Evolutionary conservation across 2,329 filamentous ascomycete genomes (phyloP).

Genomic region (Phyllosticta paracitricarpa): DNA sequence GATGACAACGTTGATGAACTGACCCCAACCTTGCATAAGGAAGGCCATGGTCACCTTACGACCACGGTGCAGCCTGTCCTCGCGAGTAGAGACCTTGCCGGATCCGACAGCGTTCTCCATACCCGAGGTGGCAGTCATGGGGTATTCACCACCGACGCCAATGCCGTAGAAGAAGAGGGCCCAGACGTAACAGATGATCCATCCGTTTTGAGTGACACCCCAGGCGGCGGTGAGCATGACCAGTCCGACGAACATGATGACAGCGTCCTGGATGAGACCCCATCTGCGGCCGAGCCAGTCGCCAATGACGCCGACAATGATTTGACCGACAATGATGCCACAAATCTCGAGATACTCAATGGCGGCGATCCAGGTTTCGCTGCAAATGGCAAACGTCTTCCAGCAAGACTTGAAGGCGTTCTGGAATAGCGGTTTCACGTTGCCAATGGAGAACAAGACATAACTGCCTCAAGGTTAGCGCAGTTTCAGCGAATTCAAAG

Average conservation of each 20-base stretch:
- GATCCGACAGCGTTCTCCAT: conserved; percentile 86
- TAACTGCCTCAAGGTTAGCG: conserved; percentile 45
- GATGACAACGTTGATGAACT: conserved; percentile 85
- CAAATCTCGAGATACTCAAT: conserved; percentile 88
- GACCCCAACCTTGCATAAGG: conserved; percentile 97
- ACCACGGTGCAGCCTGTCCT: conserved; percentile 89
- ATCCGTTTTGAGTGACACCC: conserved; percentile 79
- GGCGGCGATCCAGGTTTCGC: conserved; percentile 68
- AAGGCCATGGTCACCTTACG: conserved; percentile 94
- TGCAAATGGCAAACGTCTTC: conserved; percentile 55
- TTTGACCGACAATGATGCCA: conserved; percentile 91
- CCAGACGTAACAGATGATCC: conserved; percentile 96
- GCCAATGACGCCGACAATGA: conserved; percentile 71
- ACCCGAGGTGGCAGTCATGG: conserved; percentile 89
- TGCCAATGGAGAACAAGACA: conserved; percentile 93
- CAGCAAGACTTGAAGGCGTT: conserved; percentile 72
- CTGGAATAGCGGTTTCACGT: conserved; percentile 72
- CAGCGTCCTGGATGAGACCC: conserved; percentile 90
- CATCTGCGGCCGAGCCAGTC: conserved; percentile 82
- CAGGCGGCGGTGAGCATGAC: conserved; percentile 86
- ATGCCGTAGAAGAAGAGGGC: conserved; percentile 84
- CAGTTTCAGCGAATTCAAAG: conserved; percentile 1
- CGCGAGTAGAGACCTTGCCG: conserved; percentile 78
- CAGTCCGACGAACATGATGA: conserved; percentile 89
- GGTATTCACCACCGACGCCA: conserved; percentile 75